Conservation (phyloP, 345 rosid species). For the Populus pruinosa region DNA sequence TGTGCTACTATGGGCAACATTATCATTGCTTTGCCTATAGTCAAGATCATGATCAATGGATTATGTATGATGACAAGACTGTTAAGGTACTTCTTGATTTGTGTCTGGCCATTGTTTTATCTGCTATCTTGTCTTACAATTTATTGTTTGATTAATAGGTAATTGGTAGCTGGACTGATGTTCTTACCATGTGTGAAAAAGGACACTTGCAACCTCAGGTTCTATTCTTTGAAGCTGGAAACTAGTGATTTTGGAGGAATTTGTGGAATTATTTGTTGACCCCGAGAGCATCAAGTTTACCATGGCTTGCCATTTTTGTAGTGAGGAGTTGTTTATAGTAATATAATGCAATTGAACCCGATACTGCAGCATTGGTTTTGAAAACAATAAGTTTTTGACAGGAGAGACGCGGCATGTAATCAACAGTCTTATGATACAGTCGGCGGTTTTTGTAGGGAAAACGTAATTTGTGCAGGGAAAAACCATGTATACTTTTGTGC, state of each 20-base stretch:
- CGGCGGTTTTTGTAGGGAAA: constrained; percentile 22
- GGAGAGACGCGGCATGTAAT: constrained; percentile 11
- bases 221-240: constrained; percentile 78
- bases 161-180: constrained; percentile 83
- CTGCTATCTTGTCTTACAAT: constrained; percentile 6
- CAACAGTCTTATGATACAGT: constrained; percentile 17
- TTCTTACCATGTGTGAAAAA: constrained; percentile 67
- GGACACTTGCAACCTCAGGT: constrained; percentile 99
- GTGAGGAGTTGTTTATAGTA: constrained; percentile 21
- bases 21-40: constrained; percentile 95
- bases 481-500: constrained; percentile 17
- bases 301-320: constrained; percentile 10
- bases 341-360: constrained; percentile 12
- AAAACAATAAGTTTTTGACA: constrained; percentile 13
- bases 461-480: constrained; percentile 18
- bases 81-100: constrained; percentile 56
- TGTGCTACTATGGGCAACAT: constrained; percentile 97
- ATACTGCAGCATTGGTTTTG: constrained; percentile 19
- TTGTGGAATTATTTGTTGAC: constrained; percentile 22
- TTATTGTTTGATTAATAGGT: constrained; percentile 43
- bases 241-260: constrained; percentile 27
- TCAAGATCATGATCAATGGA: constrained; percentile 66
- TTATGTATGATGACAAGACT: constrained; percentile 94
- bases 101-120: background rate
- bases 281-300: constrained; percentile 11